phyloP scores from a whole-genome alignment of 1,284 basidiomycete species.

The Pulveroboletus sp. region DNA sequence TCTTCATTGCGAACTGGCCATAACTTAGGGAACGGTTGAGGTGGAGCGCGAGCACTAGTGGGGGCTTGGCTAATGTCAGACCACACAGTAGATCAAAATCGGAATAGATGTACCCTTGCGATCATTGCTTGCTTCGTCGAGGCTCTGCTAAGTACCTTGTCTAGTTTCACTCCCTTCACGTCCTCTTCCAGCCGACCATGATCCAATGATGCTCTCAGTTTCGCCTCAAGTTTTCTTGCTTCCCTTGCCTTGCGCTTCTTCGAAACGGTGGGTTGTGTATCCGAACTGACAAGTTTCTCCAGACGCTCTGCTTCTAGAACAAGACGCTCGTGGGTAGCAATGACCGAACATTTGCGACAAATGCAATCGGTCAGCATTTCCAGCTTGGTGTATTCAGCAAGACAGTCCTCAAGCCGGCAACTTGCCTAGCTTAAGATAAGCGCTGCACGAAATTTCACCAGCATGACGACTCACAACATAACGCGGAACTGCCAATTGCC shows the following conservation, averaged over 20 bases:
- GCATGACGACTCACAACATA: conserved; percentile 39
- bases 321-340: conserved; percentile 63
- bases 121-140: conserved; percentile 87
- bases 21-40: conserved; percentile 84
- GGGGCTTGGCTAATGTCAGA: conserved; percentile 52
- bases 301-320: conserved; percentile 54
- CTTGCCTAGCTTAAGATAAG: conserved; percentile 37
- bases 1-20: conserved; percentile 76
- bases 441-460: neutral
- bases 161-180: conserved; percentile 68
- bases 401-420: conserved; percentile 68
- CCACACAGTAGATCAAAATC: conserved; percentile 4
- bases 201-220: conserved; percentile 62
- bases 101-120: conserved; percentile 54
- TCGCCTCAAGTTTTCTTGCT: conserved; percentile 55
- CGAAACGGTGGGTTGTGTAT: conserved; percentile 47
- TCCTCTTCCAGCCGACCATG: conserved; percentile 79
- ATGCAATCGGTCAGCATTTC: conserved; percentile 81
- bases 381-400: conserved; percentile 78
- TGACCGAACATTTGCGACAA: conserved; percentile 77
- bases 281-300: conserved; percentile 41
- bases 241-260: conserved; percentile 74
- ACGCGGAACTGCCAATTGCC: conserved; percentile 75
- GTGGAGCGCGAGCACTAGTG: conserved; percentile 78
- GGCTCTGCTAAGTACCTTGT: conserved; percentile 68